Percentiles rank a stretch among this genome's conserved stretches.
Conservation (phyloP, 1,139 yeast species). For the Pichia sp. region DNA sequence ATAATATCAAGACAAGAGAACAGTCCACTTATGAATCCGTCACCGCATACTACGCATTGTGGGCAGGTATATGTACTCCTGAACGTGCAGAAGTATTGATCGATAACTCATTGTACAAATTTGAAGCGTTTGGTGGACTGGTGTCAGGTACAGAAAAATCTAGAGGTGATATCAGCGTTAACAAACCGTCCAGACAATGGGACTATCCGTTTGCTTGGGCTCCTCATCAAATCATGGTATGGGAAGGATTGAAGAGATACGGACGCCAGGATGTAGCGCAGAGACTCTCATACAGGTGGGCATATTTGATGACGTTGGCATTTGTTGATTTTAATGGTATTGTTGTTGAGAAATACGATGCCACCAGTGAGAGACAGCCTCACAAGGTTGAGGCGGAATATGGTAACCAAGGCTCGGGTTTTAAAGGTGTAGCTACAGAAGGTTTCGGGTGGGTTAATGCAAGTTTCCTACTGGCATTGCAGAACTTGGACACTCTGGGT, state of each 20-base stretch:
- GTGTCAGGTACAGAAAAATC: conserved; percentile 79
- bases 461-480: conserved; percentile 68
- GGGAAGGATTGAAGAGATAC: conserved; percentile 78
- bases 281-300: conserved; percentile 81
- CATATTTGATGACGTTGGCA: conserved; percentile 81
- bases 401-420: conserved; percentile 93
- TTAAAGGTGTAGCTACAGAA: conserved; percentile 91
- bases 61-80: conserved; percentile 70
- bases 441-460: conserved; percentile 99
- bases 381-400: conserved; percentile 94
- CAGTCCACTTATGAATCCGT: conserved; percentile 77
- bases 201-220: conserved; percentile 99
- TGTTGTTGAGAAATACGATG: conserved; percentile 94
- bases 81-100: conserved; percentile 70
- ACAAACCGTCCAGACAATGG: conserved; percentile 91
- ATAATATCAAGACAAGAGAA: conserved; percentile 51
- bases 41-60: conserved; percentile 88
- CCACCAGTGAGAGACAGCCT: conserved; percentile 74
- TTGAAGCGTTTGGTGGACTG: conserved; percentile 85
- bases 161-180: conserved; percentile 63
- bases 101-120: conserved; percentile 50
- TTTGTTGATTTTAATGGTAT: conserved; percentile 94
- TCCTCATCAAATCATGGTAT: conserved; percentile 92
- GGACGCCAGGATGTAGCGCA: conserved; percentile 60
- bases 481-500: conserved; percentile 62